Conservation (phyloP, 106 monocot species). For the Dendrobium nobile region DNA sequence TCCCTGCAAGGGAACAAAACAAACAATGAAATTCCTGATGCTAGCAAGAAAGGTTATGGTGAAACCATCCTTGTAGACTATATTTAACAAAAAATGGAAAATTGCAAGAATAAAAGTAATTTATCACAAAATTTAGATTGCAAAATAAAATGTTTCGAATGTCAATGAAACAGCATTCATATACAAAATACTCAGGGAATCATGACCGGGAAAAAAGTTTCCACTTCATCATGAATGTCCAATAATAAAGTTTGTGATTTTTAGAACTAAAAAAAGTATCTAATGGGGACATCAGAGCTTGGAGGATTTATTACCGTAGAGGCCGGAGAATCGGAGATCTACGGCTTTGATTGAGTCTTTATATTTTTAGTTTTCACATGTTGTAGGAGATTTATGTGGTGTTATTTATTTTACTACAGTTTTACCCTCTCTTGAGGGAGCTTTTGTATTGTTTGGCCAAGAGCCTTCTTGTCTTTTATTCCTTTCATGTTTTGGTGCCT, state of each 20-base stretch:
- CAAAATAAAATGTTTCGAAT: background rate
- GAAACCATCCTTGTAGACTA: conserved; percentile 19
- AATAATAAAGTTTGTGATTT: background rate
- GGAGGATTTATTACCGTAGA: no score
- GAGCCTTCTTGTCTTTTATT: no score
- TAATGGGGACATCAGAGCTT: no score
- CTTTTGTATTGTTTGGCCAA: no score
- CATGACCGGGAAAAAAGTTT: background rate
- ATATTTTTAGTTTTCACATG: no score
- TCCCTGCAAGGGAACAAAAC: conserved; percentile 20
- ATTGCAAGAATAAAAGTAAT: background rate
- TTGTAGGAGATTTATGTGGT: no score
- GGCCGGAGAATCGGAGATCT: no score
- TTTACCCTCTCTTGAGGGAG: no score
- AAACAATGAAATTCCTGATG: background rate
- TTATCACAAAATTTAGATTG: background rate
- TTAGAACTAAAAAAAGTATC: background rate
- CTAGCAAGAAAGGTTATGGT: conserved; percentile 28
- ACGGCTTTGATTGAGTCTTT: no score
- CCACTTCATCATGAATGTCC: background rate
- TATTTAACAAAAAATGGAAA: background rate
- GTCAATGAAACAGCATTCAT: background rate
- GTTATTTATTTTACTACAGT: no score
- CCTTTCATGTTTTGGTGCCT: no score
- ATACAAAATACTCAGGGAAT: background rate